A percentile compares a stretch with the other conserved stretches of the same genome.
These are phyloP conservation scores for Aureobasidium sp. DNA, from an alignment of 2,329 filamentous ascomycete genomes.

Conservation along the genomic window DNA sequence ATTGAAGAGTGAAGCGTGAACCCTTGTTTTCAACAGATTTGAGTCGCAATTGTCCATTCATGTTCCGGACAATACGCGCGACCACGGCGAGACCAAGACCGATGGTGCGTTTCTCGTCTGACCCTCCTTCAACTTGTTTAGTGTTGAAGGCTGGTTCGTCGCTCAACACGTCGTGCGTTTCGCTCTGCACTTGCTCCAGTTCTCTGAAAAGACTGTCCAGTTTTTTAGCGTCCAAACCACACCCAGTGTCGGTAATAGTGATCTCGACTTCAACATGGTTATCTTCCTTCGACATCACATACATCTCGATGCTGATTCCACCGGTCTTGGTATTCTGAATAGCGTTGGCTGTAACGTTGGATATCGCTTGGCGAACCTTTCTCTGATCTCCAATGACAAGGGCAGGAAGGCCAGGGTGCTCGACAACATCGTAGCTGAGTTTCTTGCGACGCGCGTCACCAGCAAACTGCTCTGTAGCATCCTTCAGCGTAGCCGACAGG, in stretches of 20 bases:
- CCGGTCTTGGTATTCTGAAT: conserved; percentile 79
- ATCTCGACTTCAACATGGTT: conserved; percentile 75
- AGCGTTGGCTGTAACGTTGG: conserved; percentile 87
- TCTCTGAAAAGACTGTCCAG: conserved; percentile 69
- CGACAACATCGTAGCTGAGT: conserved; percentile 73
- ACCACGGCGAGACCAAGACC: conserved; percentile 90
- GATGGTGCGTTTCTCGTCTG: conserved; percentile 57
- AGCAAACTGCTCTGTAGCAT: conserved; percentile 79
- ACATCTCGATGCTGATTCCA: conserved; percentile 75
- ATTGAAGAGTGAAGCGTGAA: conserved; percentile 81
- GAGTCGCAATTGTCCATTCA: conserved; percentile 87
- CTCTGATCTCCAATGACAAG: conserved; percentile 82
- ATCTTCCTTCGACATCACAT: conserved; percentile 60
- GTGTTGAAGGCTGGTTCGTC: conserved; percentile 32
- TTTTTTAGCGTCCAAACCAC: conserved; percentile 65
- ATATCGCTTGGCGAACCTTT: conserved; percentile 82
- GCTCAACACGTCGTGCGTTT: conserved; percentile 55
- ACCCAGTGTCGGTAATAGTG: conserved; percentile 78
- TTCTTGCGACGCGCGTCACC: conserved; percentile 81
- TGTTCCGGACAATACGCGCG: conserved; percentile 85
- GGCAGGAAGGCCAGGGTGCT: conserved; percentile 74
- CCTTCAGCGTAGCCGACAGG: conserved; percentile 73
- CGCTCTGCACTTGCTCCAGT: conserved; percentile 69
- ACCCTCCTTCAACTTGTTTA: conserved; percentile 33
- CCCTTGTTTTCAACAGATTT: conserved; percentile 88